Conservation (phyloP, 345 rosid species). For the Microcos paniculata region DNA sequence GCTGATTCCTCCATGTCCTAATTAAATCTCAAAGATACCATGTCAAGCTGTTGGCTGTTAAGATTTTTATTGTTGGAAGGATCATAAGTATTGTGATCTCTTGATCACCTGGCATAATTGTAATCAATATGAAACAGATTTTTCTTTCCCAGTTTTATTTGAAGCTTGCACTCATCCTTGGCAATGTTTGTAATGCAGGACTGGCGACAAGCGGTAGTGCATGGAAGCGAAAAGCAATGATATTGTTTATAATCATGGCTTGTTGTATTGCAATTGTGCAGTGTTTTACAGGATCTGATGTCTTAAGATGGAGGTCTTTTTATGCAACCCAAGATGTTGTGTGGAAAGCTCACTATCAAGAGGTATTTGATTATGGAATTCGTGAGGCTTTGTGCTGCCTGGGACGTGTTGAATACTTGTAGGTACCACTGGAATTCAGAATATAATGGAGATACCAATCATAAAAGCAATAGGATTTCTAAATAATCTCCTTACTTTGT, state of each 20-base stretch:
- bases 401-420: constrained; percentile 80
- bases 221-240: constrained; percentile 54
- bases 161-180: constrained; percentile 10
- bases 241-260: constrained; percentile 44
- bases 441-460: neutral
- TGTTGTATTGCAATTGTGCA: constrained; percentile 62
- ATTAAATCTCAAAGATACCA: neutral
- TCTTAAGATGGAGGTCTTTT: constrained; percentile 83
- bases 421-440: constrained; percentile 27
- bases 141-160: neutral
- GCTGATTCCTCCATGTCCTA: neutral
- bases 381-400: constrained; percentile 95
- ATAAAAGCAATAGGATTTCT: neutral
- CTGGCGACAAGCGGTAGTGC: constrained; percentile 35
- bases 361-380: constrained; percentile 89
- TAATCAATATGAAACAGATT: neutral
- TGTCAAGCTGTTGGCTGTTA: neutral
- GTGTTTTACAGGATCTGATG: constrained; percentile 73
- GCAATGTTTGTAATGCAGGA: constrained; percentile 38
- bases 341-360: constrained; percentile 93
- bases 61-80: neutral
- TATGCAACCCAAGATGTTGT: constrained; percentile 82
- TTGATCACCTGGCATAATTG: neutral
- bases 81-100: neutral
- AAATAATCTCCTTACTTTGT: constrained; percentile 16